Base-by-base conservation (phyloP, 768 basidiomycete species). In the Rhizopogon vulgaris region DNA sequence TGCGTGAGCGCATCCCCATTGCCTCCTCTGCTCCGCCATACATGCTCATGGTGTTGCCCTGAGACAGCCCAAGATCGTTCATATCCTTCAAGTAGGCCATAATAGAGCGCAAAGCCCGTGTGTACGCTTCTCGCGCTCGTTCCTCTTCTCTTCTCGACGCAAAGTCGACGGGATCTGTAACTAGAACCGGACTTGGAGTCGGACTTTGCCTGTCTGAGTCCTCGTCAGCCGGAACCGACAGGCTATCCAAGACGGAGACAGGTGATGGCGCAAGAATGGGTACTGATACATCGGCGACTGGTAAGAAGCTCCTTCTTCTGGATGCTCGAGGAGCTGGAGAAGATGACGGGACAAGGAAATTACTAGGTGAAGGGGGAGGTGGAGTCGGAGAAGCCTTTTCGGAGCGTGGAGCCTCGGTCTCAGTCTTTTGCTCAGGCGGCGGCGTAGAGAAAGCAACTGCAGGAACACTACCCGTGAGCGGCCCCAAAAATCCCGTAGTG, bases 11-110 rank as follows among this genome's bases (percentile, higher is more conserved):
- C 32, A 63, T 54, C 34, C 55, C 52, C 1, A 48, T 56, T 14
- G 63, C 80, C 24, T 81, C 80, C 9, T 73, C 63, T 2, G 73
- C 62, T 18, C 72, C 63, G 12, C 81, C 80, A 63, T 87, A 85
- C 67, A 84, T 71, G 52, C 82, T 82, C 59, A 81, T 55, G 10
- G 77, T 67, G 52, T 76, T 74, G 14, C 71, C 63, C 61, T 85
- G 86, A 17, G 83, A 79, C 58, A 83, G 68, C 15, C 84, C 85
- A 28, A 99, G 75, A 63, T 99, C 96, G 63, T 94, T 87, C 83
- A 99, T 87, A 61, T 99, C 96, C 60, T 84, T 84, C 17, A 99
- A 78, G 68, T 98, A 99, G 6, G 93, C 91, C 87, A 98, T 94
- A 15, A 99, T 83, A 9, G 90, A 88, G 51, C 90, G 82, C 48